Percentiles rank a stretch among this genome's conserved stretches.
These are phyloP conservation scores for Amanita muscaria DNA, from an alignment of 768 basidiomycete species.

Conservation along the genomic window DNA sequence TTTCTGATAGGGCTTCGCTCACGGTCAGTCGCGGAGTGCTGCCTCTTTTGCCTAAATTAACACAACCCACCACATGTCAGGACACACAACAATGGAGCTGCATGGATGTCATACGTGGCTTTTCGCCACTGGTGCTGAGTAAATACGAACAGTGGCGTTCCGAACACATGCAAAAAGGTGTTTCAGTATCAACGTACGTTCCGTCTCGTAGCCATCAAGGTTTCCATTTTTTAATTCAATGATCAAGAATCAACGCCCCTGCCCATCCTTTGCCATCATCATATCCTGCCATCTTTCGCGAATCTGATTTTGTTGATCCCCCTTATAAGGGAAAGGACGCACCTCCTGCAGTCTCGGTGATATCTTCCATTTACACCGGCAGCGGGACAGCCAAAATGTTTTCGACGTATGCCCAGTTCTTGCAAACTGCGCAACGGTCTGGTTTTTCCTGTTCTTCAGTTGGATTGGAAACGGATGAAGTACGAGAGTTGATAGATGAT, in stretches of 20 bases:
- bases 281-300: slow-evolving; percentile 41
- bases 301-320: slow-evolving; percentile 9
- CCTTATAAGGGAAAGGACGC: neutral
- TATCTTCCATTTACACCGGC: slow-evolving; percentile 41
- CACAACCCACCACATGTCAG: no score
- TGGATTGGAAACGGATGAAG: slow-evolving; percentile 45
- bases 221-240: slow-evolving; percentile 3
- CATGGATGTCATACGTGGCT: slow-evolving; percentile 52
- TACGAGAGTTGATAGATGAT: slow-evolving; percentile 45
- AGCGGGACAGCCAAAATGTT: slow-evolving; percentile 33
- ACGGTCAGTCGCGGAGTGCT: slow-evolving; percentile 12
- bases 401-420: slow-evolving; percentile 39
- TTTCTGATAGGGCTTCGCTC: slow-evolving; percentile 26
- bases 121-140: slow-evolving; percentile 28
- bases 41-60: no score
- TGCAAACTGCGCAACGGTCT: slow-evolving; percentile 25
- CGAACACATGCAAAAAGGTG: slow-evolving; percentile 6
- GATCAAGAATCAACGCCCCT: slow-evolving; percentile 35
- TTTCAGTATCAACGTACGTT: slow-evolving; percentile 21
- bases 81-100: slow-evolving; percentile 27
- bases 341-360: slow-evolving; percentile 12
- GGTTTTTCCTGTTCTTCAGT: slow-evolving; percentile 21
- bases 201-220: no score
- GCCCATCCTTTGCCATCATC: slow-evolving; percentile 56
- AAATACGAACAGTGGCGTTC: slow-evolving; percentile 33